These are phyloP conservation scores for Zasmidium cellare DNA, from an alignment of 2,329 filamentous ascomycete genomes.

Conservation along the genomic window DNA sequence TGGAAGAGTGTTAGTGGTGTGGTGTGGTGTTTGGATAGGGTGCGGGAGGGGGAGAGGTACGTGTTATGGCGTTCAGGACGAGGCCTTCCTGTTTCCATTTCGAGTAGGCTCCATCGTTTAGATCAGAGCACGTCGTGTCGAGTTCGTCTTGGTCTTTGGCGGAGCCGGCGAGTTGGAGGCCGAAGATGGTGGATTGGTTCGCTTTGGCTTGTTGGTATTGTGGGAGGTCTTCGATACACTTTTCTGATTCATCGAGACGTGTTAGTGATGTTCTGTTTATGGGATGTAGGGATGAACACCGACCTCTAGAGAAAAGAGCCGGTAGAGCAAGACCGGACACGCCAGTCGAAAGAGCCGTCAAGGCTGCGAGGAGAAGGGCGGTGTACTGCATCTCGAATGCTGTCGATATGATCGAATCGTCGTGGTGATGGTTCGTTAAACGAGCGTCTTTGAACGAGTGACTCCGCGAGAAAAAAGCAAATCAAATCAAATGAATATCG, in stretches of 20 bases:
- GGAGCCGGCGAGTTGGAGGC: conserved; percentile 31
- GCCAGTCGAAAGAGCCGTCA: conserved; percentile 15
- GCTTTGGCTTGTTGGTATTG: conserved; percentile 12
- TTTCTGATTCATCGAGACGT: neutral
- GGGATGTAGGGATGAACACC: neutral
- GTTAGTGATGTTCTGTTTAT: neutral
- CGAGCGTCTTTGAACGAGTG: neutral
- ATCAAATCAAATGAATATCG: neutral
- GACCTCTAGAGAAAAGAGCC: neutral
- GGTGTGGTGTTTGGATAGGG: neutral
- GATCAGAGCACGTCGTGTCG: conserved; percentile 22
- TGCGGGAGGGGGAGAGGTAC: neutral
- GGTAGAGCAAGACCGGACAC: conserved; percentile 2
- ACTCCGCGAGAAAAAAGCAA: neutral
- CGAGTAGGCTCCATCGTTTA: conserved; percentile 15
- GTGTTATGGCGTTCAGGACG: conserved; percentile 16
- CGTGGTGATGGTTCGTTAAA: neutral
- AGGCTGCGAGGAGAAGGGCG: conserved; percentile 16
- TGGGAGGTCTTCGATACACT: conserved; percentile 3
- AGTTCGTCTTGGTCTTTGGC: conserved; percentile 21
- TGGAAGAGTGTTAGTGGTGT: neutral
- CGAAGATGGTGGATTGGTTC: conserved; percentile 30
- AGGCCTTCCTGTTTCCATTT: conserved; percentile 26
- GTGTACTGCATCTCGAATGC: conserved; percentile 19
- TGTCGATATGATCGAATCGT: neutral